Evolutionary conservation across 805 yeast species (phyloP).

Genomic region (Teunomyces aglyptinius): DNA sequence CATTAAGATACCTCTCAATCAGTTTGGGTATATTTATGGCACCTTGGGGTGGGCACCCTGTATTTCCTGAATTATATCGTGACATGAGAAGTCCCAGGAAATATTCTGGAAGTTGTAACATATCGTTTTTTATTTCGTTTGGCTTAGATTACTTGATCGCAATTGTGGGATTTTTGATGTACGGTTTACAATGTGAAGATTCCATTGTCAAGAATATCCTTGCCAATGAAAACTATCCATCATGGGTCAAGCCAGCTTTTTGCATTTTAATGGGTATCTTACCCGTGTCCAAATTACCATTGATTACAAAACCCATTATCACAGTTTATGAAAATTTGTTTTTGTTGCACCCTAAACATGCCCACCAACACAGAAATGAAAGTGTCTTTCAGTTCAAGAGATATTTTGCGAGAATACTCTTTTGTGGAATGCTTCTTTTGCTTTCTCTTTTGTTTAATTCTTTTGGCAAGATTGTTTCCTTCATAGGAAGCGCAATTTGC

Average conservation of each 20-base stretch:
- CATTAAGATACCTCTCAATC: slow-evolving; percentile 50
- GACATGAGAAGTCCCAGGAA: slow-evolving; percentile 70
- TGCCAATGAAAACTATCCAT: slow-evolving; percentile 47
- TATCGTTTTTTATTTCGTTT: slow-evolving; percentile 61
- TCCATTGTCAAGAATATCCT: slow-evolving; percentile 53
- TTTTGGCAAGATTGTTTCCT: slow-evolving; percentile 78
- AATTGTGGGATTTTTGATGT: slow-evolving; percentile 61
- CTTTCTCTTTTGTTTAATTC: slow-evolving; percentile 69
- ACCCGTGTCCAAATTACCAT: slow-evolving; percentile 82
- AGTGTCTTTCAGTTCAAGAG: slow-evolving; percentile 10
- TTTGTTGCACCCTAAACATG: slow-evolving; percentile 5
- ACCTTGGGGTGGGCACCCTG: slow-evolving; percentile 84
- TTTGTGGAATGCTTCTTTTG: slow-evolving; percentile 57
- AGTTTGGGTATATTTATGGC: slow-evolving; percentile 71
- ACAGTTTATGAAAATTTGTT: slow-evolving; percentile 53
- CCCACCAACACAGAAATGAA: not conserved
- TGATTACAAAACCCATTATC: slow-evolving; percentile 78
- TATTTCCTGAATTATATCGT: slow-evolving; percentile 67
- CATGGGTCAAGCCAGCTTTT: slow-evolving; percentile 47
- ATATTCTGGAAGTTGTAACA: slow-evolving; percentile 50
- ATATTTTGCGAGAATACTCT: slow-evolving; percentile 31
- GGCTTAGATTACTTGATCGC: slow-evolving; percentile 64
- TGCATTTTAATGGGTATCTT: slow-evolving; percentile 74
- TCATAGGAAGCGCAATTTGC: slow-evolving; percentile 78
- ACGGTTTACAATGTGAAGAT: slow-evolving; percentile 48